A percentile compares a stretch with the other conserved stretches of the same genome.
Evolutionary conservation across 345 rosid species (phyloP).

Genomic region (Fremontodendron californicum): DNA sequence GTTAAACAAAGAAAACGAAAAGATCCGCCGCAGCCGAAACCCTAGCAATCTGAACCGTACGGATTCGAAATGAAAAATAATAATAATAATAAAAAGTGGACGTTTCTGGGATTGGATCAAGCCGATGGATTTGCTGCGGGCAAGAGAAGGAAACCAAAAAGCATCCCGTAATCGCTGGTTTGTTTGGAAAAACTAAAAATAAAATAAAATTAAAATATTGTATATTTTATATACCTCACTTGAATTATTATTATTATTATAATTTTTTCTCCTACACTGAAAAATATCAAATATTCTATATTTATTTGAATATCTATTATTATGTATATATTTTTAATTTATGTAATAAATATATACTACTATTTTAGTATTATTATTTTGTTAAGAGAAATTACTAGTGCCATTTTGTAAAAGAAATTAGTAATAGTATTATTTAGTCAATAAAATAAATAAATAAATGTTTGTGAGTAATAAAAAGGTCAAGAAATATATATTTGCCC

Average conservation of each 20-base stretch:
- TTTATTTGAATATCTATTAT: no score
- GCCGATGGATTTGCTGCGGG: conserved; percentile 1
- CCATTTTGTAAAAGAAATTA: no score
- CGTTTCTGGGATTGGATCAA: conserved; percentile 4
- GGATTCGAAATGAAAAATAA: not conserved
- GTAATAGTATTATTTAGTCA: no score
- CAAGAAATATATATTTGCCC: no score
- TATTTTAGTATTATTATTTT: no score
- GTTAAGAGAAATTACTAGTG: no score
- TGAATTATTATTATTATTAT: not conserved
- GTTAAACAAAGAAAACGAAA: not conserved
- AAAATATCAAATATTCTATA: not conserved
- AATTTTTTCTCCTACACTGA: not conserved
- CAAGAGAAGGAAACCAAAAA: not conserved
- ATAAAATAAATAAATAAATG: no score
- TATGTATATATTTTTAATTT: no score
- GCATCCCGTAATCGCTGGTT: conserved; percentile 5
- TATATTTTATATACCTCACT: not conserved
- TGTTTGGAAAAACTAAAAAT: not conserved
- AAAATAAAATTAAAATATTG: not conserved
- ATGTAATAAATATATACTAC: no score
- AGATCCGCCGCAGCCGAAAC: not conserved
- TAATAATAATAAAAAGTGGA: not conserved
- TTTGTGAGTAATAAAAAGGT: no score
- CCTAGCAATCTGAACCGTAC: conserved; percentile 5